Evolutionary conservation across 176 grass and related monocot species (phyloP).

Genomic region (bread wheat (Triticum aestivum)): IWGSC_CS_RefSeq_v2.1 NC_057812.1:205064102-205064601

Average conservation of each 20-base stretch:
- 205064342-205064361: not conserved
- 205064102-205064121: slow-evolving; percentile 22
- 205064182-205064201: slow-evolving; percentile 42
- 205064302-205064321: not conserved
- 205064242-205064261: not conserved
- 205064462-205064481: not conserved
- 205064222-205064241: slow-evolving; percentile 34
- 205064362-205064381: not conserved
- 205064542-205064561: not conserved
- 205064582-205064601: not conserved
- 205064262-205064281: not conserved
- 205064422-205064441: not conserved
- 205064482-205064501: no score
- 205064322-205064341: not conserved
- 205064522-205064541: not conserved
- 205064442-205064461: not conserved
- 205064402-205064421: not conserved
- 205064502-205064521: not conserved
- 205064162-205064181: slow-evolving; percentile 47
- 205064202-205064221: slow-evolving; percentile 40
- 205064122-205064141: not conserved
- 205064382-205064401: not conserved
- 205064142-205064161: slow-evolving; percentile 42
- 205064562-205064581: not conserved
- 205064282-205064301: not conserved